Conservation (phyloP, 257 asterid genomes). For the Solanum lignicaule region DNA sequence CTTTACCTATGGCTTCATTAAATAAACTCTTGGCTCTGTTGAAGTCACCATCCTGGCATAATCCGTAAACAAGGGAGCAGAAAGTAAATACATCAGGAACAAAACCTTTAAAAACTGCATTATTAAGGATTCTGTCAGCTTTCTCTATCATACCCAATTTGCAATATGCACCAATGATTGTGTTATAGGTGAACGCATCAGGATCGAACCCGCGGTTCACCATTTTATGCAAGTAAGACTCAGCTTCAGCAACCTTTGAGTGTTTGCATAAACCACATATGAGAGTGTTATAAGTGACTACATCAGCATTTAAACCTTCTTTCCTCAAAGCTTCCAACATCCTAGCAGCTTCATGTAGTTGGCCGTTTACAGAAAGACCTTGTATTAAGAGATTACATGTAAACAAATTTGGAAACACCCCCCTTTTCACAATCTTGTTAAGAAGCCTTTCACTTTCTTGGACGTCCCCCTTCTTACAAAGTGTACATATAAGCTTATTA, state of each 20-base stretch:
- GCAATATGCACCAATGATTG: conserved; percentile 74
- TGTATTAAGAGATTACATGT: conserved; percentile 72
- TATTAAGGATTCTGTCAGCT: conserved; percentile 52
- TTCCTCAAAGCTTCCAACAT: conserved; percentile 35
- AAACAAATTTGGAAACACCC: conserved; percentile 62
- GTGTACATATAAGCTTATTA: conserved; percentile 61
- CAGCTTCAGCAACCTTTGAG: conserved; percentile 67
- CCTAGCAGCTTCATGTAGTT: conserved; percentile 49
- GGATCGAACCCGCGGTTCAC: conserved; percentile 64
- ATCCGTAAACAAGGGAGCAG: conserved; percentile 59
- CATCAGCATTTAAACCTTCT: conserved; percentile 58
- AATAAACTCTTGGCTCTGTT: conserved; percentile 50
- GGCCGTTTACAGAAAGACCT: conserved; percentile 69
- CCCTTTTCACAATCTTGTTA: conserved; percentile 68
- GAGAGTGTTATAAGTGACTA: conserved; percentile 75
- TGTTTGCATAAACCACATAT: conserved; percentile 79
- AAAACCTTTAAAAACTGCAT: conserved; percentile 69
- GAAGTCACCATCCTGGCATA: conserved; percentile 62
- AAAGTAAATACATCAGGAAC: conserved; percentile 77
- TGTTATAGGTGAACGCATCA: conserved; percentile 73
- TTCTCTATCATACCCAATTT: conserved; percentile 50
- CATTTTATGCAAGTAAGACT: conserved; percentile 65
- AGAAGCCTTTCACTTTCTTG: conserved; percentile 65
- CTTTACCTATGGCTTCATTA: conserved; percentile 42
- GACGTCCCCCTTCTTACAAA: conserved; percentile 70